A percentile compares a stretch with the other conserved stretches of the same genome.
These are phyloP conservation scores for Staphylotrichum tortipilum DNA, from an alignment of 495 filamentous ascomycete species.

Conservation along the genomic window DNA sequence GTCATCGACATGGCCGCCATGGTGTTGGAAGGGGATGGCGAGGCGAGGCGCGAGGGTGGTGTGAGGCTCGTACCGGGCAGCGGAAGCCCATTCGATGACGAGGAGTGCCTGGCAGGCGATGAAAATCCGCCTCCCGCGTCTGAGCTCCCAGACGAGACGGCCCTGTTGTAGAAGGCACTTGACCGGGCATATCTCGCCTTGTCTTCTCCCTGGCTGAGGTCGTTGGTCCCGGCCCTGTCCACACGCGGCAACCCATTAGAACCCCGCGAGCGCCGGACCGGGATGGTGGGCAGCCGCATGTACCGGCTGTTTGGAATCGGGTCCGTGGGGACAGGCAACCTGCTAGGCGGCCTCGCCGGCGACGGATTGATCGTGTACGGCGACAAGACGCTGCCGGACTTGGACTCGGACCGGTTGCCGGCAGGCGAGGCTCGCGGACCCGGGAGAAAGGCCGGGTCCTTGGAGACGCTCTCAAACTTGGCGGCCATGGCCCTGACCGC, in stretches of 20 bases:
- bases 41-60: no score
- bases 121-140: no score
- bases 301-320: not conserved
- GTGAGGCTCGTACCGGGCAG: no score
- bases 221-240: not conserved
- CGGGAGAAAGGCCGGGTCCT: slow-evolving; percentile 2
- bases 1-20: no score
- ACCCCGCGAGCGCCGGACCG: not conserved
- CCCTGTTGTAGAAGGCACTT: no score
- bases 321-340: not conserved
- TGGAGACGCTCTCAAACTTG: slow-evolving; percentile 30
- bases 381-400: slow-evolving; percentile 18
- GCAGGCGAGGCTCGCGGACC: not conserved
- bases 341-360: slow-evolving; percentile 3
- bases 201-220: no score
- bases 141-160: no score
- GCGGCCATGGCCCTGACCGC: slow-evolving; percentile 38
- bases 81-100: no score
- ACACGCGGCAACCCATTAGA: not conserved
- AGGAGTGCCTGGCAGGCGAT: no score
- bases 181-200: not conserved
- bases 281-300: not conserved
- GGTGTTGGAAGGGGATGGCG: no score
- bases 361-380: slow-evolving; percentile 23
- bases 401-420: not conserved